Base-by-base conservation (phyloP, 306 rosid genomes). In the cucumber (Cucumis sativus) region DNA sequence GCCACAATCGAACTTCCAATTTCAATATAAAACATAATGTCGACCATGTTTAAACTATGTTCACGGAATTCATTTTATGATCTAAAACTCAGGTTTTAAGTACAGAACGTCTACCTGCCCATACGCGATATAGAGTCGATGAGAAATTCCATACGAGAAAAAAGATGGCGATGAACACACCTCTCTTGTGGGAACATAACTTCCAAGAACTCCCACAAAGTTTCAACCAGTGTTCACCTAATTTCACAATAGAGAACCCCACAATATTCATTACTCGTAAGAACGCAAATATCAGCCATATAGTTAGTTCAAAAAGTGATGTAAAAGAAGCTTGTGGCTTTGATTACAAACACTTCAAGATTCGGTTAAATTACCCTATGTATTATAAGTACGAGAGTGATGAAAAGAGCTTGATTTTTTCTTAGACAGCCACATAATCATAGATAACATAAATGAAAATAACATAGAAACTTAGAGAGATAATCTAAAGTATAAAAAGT, bases 141-240 rank as follows among this genome's bases (percentile, higher is more conserved):
- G 97, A 91, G 9, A 93, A 74, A 78, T 91, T 91, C 97, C 97
- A 91, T 7, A 90, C 90, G 7, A 91, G 80, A 17, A 91, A 83
- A 28, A 91, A 91, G 55, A 84, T 47, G 56, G 86, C 91, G 8
- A 90, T 70, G 12, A 86, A 86, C 77, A 90, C 85, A 0, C 90
- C 93, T 68, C 87, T 91, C 84, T 91, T 93, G 89, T 91, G 97
- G 41, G 92, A 79, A 78, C 97, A 91, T 13, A 97, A 86, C 80
- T 89, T 86, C 98, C 98, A 93, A 8, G 93, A 91, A 82, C 91
- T 96, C 10, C 87, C 88, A 54, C 91, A 87, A 52, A 91, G 88
- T 4, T 87, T 89, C 63, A 86, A 76, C 98, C 98, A 93, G 77
- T 89, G 89, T 76, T 83, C 86, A 51, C 82, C 98, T 65, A 65